Evolutionary conservation across 345 rosid species (phyloP).

Genomic region (Euphorbia lathyris): DNA sequence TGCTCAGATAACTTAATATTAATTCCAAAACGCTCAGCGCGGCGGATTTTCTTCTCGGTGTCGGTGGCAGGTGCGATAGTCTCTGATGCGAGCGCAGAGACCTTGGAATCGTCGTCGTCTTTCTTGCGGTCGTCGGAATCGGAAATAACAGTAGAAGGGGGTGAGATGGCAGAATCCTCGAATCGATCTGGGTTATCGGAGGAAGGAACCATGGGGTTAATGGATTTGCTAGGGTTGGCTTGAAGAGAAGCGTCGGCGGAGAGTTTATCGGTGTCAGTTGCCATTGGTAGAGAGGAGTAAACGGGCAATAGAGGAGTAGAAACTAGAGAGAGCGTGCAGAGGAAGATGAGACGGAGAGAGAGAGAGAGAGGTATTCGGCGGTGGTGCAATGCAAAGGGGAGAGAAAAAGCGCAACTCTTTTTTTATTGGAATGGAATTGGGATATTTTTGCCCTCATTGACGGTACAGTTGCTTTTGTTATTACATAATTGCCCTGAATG

Average conservation of each 20-base stretch:
- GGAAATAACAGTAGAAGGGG: constrained; percentile 6
- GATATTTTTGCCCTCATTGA: no score
- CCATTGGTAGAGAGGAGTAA: constrained; percentile 1
- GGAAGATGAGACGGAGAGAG: neutral
- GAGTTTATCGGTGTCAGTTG: constrained; percentile 5
- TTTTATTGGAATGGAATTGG: no score
- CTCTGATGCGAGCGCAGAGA: constrained; percentile 20
- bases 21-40: constrained; percentile 93
- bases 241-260: neutral
- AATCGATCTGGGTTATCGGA: constrained; percentile 29
- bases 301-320: neutral
- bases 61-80: constrained; percentile 42
- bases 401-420: no score
- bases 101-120: constrained; percentile 27
- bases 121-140: constrained; percentile 9
- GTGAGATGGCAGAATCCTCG: constrained; percentile 23
- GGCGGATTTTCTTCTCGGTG: constrained; percentile 73
- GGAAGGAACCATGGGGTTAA: neutral
- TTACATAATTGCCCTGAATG: no score
- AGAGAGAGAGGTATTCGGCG: neutral
- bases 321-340: no score
- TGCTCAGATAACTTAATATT: constrained; percentile 71
- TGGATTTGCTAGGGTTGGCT: constrained; percentile 8
- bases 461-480: no score
- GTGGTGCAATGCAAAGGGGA: neutral